Evolutionary conservation across 2,329 filamentous ascomycete species (phyloP).

Genomic region (Orbilia javanica): DNA sequence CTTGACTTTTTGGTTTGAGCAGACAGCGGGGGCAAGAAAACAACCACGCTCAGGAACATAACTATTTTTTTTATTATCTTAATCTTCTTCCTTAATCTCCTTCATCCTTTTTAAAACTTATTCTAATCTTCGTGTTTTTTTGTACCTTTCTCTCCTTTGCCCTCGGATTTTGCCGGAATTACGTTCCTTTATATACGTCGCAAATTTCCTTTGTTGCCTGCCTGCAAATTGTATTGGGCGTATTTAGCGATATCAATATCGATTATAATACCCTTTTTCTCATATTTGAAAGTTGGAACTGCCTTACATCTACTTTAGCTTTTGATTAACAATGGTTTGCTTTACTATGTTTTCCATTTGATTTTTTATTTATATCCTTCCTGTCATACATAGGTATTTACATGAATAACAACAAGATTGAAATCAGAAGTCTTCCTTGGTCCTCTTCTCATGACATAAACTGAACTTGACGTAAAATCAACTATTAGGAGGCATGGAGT

Average conservation of each 20-base stretch:
- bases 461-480: no score
- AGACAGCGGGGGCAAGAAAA: not conserved
- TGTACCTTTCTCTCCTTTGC: not conserved
- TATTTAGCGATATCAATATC: conserved; percentile 1
- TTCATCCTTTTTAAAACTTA: not conserved
- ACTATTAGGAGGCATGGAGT: no score
- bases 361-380: not conserved
- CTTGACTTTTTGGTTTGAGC: not conserved
- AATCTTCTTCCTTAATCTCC: not conserved
- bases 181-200: not conserved
- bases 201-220: no score
- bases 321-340: no score
- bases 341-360: not conserved
- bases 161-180: not conserved
- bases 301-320: not conserved
- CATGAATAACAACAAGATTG: not conserved
- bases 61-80: not conserved
- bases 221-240: not conserved
- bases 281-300: not conserved
- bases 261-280: not conserved
- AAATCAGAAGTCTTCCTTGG: not conserved
- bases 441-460: no score
- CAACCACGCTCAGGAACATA: conserved; percentile 3
- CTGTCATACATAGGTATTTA: not conserved
- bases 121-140: not conserved